Evolutionary conservation across 768 basidiomycete species (phyloP).

Genomic region (Lactifluus piperatus): DNA sequence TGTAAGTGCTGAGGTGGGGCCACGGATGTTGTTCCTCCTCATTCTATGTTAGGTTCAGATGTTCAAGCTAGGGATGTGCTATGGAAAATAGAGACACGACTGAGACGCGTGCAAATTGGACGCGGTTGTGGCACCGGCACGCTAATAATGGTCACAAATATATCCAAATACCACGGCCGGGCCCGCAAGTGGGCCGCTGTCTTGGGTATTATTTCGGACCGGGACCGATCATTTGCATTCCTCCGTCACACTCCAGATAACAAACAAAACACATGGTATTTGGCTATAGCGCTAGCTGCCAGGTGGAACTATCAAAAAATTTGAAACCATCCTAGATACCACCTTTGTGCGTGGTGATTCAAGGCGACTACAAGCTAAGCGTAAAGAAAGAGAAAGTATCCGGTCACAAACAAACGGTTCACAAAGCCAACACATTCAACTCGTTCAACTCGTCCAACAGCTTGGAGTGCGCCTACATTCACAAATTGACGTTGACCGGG

Average conservation of each 20-base stretch:
- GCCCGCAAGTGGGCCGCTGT: too few species aligned
- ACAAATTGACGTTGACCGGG: not conserved
- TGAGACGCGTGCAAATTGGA: not conserved
- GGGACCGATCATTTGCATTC: too few species aligned
- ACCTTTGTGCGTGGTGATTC: not conserved
- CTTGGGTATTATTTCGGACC: too few species aligned
- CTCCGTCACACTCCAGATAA: too few species aligned
- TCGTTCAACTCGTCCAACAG: not conserved
- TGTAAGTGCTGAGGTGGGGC: conserved; percentile 76
- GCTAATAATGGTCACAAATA: not conserved
- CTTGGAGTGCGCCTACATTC: not conserved
- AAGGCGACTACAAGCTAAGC: not conserved
- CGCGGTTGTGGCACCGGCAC: not conserved
- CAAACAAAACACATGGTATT: too few species aligned
- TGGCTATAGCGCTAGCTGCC: too few species aligned
- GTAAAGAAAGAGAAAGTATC: too few species aligned
- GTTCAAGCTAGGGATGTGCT: not conserved
- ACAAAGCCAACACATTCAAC: not conserved
- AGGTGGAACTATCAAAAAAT: too few species aligned
- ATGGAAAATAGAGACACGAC: not conserved
- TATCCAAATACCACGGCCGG: not conserved
- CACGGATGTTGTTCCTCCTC: conserved; percentile 52
- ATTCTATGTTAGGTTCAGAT: not conserved
- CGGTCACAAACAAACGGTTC: too few species aligned
- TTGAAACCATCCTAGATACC: too few species aligned